Conservation (phyloP, 129 eudicot genomes). For the Ambrosia artemisiifolia region DNA sequence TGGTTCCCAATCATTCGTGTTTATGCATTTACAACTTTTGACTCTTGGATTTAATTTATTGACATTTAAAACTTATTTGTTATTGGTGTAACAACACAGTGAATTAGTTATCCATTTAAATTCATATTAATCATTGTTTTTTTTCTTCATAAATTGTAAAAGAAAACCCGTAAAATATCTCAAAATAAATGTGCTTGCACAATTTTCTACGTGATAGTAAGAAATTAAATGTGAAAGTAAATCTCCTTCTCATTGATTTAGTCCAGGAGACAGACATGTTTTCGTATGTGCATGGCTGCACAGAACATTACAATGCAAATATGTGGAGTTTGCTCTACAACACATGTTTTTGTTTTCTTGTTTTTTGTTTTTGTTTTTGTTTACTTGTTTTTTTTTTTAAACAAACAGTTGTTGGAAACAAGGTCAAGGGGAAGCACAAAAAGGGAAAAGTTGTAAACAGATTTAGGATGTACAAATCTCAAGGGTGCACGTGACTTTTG, state of each 20-base stretch:
- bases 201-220: not conserved
- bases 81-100: not conserved
- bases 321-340: slow-evolving; percentile 36
- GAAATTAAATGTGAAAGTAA: slow-evolving; percentile 21
- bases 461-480: slow-evolving; percentile 34
- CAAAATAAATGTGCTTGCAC: not conserved
- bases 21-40: slow-evolving; percentile 9
- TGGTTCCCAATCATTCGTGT: slow-evolving; percentile 1
- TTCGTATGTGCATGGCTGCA: slow-evolving; percentile 22
- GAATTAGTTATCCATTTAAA: not conserved
- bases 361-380: slow-evolving; percentile 27
- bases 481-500: slow-evolving; percentile 36
- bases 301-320: slow-evolving; percentile 31
- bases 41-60: slow-evolving; percentile 8
- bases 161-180: not conserved
- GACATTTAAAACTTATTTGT: slow-evolving; percentile 8
- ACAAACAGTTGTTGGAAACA: slow-evolving; percentile 36
- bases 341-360: slow-evolving; percentile 30
- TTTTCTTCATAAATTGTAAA: not conserved
- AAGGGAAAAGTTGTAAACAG: slow-evolving; percentile 36
- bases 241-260: slow-evolving; percentile 21
- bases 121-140: not conserved
- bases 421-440: slow-evolving; percentile 40
- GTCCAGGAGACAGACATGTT: slow-evolving; percentile 30
- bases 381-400: slow-evolving; percentile 28